Evolutionary conservation across 2,329 filamentous ascomycete species (phyloP), one percentile per base, ranked within the genome.

Genomic region (Dichotomopilus funicola): DNA sequence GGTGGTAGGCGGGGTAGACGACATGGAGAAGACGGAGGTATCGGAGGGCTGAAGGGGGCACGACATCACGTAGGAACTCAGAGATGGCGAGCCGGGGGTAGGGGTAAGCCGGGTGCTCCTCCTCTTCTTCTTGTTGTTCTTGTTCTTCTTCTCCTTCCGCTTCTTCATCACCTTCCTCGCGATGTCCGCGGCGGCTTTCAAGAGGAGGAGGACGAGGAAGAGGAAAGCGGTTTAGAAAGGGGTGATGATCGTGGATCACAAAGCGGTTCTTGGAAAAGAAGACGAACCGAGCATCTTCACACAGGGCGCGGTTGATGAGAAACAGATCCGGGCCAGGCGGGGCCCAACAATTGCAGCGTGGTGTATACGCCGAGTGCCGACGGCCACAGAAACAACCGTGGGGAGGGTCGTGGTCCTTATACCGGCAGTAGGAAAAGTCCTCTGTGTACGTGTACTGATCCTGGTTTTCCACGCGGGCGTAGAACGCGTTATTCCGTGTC

Each of bases 251-350:
- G 51, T 41, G 43, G 43, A 53, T 19, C 36, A 53, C 47, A 36
- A 53, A 53, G 11, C 51, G 51, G 43, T 53, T 53, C 11, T 36
- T 12, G 12, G 43, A 53, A 40, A 53, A 47, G 42, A 53, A 53
- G 51, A 47, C 43, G 51, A 34, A 41, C 51, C 40, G 50, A 27
- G 50, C 50, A 7, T 41, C 43, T 43, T 40, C 35, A 43, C 35
- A 46, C 11, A 53, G 43, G 50, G 50, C 12, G 35, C 42, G 42
- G 50, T 43, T 46, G 3, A 53, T n/a, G 43, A 53, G 50, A 36
- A 53, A 53, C 7, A 47, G 50, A 11, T 34, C 31, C 4, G 49
- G 40, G 5, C 49, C 49, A 33, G 49, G 40, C 41, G 40, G 40
- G n/a, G 49, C 49, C 51, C 50, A 45, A 19, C 50, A 52, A n/a